Base-by-base conservation (phyloP, 2,329 filamentous ascomycete species). In the Rhytidhysteron rufulum region DNA sequence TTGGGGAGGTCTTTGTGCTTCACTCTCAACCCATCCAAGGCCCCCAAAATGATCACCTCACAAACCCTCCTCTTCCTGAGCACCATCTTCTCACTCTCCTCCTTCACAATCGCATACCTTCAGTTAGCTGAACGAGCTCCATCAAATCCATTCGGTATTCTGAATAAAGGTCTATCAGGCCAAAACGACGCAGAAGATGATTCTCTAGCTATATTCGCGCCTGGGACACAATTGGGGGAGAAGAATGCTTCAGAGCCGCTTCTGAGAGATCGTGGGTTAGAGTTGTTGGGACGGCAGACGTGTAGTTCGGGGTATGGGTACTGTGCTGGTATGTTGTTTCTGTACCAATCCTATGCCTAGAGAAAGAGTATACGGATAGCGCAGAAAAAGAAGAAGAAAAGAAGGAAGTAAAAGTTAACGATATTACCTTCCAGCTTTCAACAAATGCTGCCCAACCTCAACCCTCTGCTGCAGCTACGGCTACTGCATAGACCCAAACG, bases 261-360 rank as follows among this genome's bases (percentile, higher is more conserved):
- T n/a, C 15, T 51, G 19, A 39, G 40, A 15, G 49, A 47, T 32
- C 40, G 49, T 15, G 45, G 41, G 16, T 16, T 39, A 13, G 44
- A 47, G 15, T 22, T 51, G 15, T 34, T 31, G 7, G 34, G 30
- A 21, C 34, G 48, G 15, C 48, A 51, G 30, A 43, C 27, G 20
- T 51, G 48, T 31, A 18, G 40, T 21, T 20, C 43, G 32, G 48
- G 48, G 36, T 49, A 47, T 31, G 36, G 48, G 8, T 51, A 51
- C 20, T 51, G 48, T 25, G 17, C 41, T 20, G 27, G 48, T 51
- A 41, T 30, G 48, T n/a, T n/a, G n/a, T n/a, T n/a, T n/a, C n/a
- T n/a, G n/a, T n/a, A n/a, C n/a, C n/a, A n/a, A n/a, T n/a, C n/a
- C n/a, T n/a, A n/a, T n/a, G n/a, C n/a, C n/a, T n/a, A n/a, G n/a